Base-by-base conservation (phyloP, 2,329 filamentous ascomycete genomes). In the Epichloe hybrida region DNA sequence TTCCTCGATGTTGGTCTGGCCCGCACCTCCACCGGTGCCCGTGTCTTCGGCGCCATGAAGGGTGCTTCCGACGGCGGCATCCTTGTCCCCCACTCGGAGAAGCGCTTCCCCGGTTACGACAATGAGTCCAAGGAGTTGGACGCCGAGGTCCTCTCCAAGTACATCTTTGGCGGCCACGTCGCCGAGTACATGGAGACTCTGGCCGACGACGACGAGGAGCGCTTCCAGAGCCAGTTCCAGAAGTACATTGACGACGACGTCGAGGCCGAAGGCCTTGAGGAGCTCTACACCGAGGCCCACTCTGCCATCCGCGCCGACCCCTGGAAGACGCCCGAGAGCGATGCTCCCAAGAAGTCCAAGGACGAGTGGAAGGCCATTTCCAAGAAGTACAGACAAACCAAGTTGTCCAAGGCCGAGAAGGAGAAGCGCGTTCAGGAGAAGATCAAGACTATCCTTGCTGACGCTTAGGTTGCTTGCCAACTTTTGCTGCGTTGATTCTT, bases 101-200 rank as follows among this genome's bases (percentile, higher is more conserved):
- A 93, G 83, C 91, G 93, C 66, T 98, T 98, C 88, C 93, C 93
- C 66, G 93, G 93, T 66, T 98, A 78, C 84, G 93, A 98, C 72
- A 87, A 95, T 35, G 93, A 98, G 80, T 75, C 77, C 72, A 90
- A 98, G 86, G 91, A 97, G 82, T 88, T 98, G 66, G 93, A 98
- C 66, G 81, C 89, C 66, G 93, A 98, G 73, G 86, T 82, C 62
- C 88, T 98, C 70, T 89, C 91, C 81, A 95, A 90, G 80, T 98
- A 98, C 86, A 98, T 98, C 81, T 91, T 88, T 74, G 93, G 81
- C 69, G 91, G 93, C 56, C 93, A 98, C 83, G 88, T 98, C 59
- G 90, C 91, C 63, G 93, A 98, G 83, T 98, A 98, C 84, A 98
- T 98, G 93, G 93, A 98, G 85, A 93, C 86, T 54, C 87, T 98